These are phyloP conservation scores for Russula virescens DNA, from an alignment of 768 basidiomycete genomes.

Conservation along the genomic window DNA sequence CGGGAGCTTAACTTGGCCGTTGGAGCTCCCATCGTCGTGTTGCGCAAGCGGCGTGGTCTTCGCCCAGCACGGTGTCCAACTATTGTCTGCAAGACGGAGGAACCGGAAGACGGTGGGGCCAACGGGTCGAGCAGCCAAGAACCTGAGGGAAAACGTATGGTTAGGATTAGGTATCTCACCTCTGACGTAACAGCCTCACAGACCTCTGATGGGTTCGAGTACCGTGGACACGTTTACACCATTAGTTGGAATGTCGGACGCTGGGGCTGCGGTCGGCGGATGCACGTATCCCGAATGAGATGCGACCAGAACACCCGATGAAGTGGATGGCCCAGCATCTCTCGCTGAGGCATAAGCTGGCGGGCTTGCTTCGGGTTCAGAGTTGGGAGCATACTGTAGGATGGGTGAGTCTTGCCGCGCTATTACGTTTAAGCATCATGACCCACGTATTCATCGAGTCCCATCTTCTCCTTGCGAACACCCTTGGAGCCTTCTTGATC, in stretches of 20 bases:
- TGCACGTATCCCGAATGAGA: neutral
- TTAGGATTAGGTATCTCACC: neutral
- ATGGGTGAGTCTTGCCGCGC: neutral
- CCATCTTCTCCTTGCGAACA: neutral
- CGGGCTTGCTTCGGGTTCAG: neutral
- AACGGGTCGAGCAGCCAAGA: constrained; percentile 20
- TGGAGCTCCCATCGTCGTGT: constrained; percentile 6
- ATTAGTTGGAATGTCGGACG: neutral
- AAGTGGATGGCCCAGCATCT: neutral
- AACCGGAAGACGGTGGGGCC: neutral
- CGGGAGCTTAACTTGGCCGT: constrained; percentile 14
- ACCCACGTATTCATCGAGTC: constrained; percentile 5
- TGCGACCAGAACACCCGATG: constrained; percentile 1
- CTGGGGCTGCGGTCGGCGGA: neutral
- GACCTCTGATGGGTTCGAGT: constrained; percentile 14
- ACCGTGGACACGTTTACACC: constrained; percentile 6
- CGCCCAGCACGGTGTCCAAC: constrained; percentile 4
- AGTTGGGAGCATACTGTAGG: neutral
- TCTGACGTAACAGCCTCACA: neutral
- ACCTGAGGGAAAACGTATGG: constrained; percentile 4
- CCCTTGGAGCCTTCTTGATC: neutral
- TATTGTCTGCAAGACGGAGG: constrained; percentile 1
- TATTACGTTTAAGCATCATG: neutral
- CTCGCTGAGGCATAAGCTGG: neutral
- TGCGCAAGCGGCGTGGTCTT: constrained; percentile 8